Evolutionary conservation across 768 basidiomycete genomes (phyloP), one percentile per base, ranked within the genome.

Genomic region (Serendipita sp.): DNA sequence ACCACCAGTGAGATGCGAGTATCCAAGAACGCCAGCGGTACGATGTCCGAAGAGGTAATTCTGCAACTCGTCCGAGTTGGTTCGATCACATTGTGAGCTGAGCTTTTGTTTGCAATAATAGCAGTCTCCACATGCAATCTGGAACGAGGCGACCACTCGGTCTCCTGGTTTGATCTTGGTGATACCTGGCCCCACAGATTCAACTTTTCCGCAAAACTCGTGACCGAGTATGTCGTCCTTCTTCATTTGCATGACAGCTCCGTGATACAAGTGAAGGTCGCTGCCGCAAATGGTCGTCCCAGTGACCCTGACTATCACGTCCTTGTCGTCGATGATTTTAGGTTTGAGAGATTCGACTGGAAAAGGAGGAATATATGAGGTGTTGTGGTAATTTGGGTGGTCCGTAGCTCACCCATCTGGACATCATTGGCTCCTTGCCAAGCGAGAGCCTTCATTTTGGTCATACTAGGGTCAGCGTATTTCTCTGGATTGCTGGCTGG

Each of bases 61-160:
- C 67, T 79, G 76, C 4, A 86, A 72, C 2, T 80, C 80, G 62
- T 23, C 13, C 34, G 37, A 43, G 72, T 87, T 87, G 6, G 85
- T 88, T n/a, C 76, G 73, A 64, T 88, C 83, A 70, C 88, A 91
- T 71, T 87, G 81, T 1, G 83, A 84, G 0, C 84, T 84, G 0
- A 85, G 75, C 68, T 86, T 86, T 72, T 88, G 72, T 72, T 87
- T 74, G 79, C 88, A 90, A 73, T 81, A 88, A 50, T 77, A 72
- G 73, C 87, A 88, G 58, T 64, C 65, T 2, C 87, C 86, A 68
- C 87, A 88, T 0, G 85, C 84, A 62, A 86, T 83, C 70, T 88
- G 86, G 81, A 89, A 89, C 1, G 83, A 83, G 0, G 81, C 79
- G n/a, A 89, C 87, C 63, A 88, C 87, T 27, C 86, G 80, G 68